Conservation (phyloP, 805 yeast genomes). For the Kodamaea leandrae region DNA sequence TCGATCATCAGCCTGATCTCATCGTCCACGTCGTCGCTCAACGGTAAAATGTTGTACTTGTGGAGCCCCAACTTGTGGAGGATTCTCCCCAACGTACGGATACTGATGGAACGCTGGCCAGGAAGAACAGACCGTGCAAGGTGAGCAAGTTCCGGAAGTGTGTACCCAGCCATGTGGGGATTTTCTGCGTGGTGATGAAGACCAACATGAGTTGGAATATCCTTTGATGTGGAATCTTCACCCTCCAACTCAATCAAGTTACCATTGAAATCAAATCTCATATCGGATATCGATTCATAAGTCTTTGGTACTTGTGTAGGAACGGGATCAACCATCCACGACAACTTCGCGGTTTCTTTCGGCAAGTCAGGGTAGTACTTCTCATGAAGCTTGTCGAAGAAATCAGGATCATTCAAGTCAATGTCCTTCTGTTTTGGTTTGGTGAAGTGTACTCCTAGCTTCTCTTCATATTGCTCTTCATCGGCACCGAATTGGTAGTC, state of each 20-base stretch:
- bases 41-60: conserved; percentile 52
- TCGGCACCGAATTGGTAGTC: conserved; percentile 42
- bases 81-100: conserved; percentile 83
- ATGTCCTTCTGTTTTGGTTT: conserved; percentile 45
- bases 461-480: conserved; percentile 40
- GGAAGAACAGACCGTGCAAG: conserved; percentile 74
- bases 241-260: conserved; percentile 54
- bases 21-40: conserved; percentile 36
- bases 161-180: conserved; percentile 91
- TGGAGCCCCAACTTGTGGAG: conserved; percentile 74
- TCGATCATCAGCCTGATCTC: conserved; percentile 24
- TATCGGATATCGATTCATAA: conserved; percentile 57
- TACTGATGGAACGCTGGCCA: conserved; percentile 83
- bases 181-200: conserved; percentile 89
- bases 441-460: conserved; percentile 61
- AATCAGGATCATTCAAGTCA: conserved; percentile 75
- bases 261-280: conserved; percentile 89
- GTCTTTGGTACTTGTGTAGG: conserved; percentile 40
- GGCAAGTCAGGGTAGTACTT: conserved; percentile 91
- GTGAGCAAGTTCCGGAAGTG: conserved; percentile 77
- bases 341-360: conserved; percentile 70
- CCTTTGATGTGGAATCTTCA: conserved; percentile 19
- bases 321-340: conserved; percentile 85
- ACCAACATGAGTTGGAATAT: conserved; percentile 58
- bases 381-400: conserved; percentile 73